Percentiles rank a stretch among this genome's conserved stretches.
phyloP scores from a whole-genome alignment of 345 rosid species.

The Raphanus raphanistrum region DNA sequence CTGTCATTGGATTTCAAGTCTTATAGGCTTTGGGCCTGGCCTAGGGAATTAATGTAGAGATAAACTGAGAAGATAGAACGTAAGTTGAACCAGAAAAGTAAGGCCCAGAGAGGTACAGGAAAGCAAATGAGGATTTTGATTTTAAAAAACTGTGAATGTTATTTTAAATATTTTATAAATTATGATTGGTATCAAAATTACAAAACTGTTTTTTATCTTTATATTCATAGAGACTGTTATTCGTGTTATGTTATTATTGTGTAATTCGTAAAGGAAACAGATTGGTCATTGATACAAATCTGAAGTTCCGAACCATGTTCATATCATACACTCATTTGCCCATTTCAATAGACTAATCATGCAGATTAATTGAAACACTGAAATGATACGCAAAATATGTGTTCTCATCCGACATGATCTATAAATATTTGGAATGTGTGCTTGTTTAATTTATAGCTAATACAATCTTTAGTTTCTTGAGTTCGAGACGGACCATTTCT shows the following conservation, averaged over 20 bases:
- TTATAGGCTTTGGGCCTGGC: too few relatives aligned
- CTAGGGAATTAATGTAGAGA: too few relatives aligned
- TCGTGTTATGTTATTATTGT: not conserved
- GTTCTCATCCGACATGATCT: not conserved
- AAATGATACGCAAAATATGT: not conserved
- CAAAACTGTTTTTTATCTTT: not conserved
- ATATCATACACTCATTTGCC: not conserved
- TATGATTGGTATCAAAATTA: not conserved
- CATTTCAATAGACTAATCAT: not conserved
- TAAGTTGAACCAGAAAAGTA: too few relatives aligned
- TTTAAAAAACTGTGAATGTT: not conserved
- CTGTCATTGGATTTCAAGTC: too few relatives aligned
- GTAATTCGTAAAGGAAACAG: not conserved
- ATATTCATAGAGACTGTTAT: not conserved
- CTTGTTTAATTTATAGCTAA: not conserved
- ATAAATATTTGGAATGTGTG: not conserved
- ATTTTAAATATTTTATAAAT: not conserved
- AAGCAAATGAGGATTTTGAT: not conserved
- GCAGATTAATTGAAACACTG: not conserved
- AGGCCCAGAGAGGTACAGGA: too few relatives aligned
- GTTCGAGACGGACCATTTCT: not conserved
- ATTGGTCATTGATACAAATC: not conserved
- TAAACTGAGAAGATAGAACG: not conserved
- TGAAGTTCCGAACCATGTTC: not conserved
- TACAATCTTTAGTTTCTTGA: not conserved